Conservation (phyloP, 768 basidiomycete genomes). For the Podaxis sp. region DNA sequence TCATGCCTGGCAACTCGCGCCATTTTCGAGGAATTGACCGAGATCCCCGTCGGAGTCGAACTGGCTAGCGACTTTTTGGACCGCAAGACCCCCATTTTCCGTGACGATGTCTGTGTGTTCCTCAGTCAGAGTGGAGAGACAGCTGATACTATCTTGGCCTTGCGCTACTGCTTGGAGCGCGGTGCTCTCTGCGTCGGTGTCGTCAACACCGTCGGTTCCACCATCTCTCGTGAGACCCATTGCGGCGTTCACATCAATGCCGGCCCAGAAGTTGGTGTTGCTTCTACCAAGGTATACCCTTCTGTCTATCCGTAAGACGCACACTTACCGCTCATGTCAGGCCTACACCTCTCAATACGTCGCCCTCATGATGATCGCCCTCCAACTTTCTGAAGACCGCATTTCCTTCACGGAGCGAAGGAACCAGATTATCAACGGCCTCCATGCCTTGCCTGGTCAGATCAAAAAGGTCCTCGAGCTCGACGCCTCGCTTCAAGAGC, state of each 20-base stretch:
- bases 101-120: conserved; percentile 96
- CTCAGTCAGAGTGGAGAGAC: conserved; percentile 98
- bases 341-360: conserved; percentile 99
- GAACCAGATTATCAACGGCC: conserved; percentile 88
- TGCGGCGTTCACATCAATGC: conserved; percentile 99
- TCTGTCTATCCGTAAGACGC: not conserved
- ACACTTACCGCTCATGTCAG: conserved; percentile 30
- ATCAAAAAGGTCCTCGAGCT: conserved; percentile 84
- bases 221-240: conserved; percentile 96
- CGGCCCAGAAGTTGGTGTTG: conserved; percentile 98
- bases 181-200: conserved; percentile 97
- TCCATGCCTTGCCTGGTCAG: conserved; percentile 85
- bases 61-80: conserved; percentile 98
- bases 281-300: conserved; percentile 82
- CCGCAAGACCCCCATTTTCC: conserved; percentile 98
- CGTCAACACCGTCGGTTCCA: conserved; percentile 98
- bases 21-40: conserved; percentile 98
- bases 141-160: conserved; percentile 93
- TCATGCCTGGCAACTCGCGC: conserved; percentile 94
- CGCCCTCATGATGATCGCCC: conserved; percentile 96
- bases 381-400: conserved; percentile 95
- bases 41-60: conserved; percentile 97
- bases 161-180: conserved; percentile 95
- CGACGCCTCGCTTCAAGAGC: conserved; percentile 72
- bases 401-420: conserved; percentile 89